Evolutionary conservation across 1,284 basidiomycete species (phyloP), one percentile per base, ranked within the genome.

Genomic region (Austroboletus olivaceoglutinosus): DNA sequence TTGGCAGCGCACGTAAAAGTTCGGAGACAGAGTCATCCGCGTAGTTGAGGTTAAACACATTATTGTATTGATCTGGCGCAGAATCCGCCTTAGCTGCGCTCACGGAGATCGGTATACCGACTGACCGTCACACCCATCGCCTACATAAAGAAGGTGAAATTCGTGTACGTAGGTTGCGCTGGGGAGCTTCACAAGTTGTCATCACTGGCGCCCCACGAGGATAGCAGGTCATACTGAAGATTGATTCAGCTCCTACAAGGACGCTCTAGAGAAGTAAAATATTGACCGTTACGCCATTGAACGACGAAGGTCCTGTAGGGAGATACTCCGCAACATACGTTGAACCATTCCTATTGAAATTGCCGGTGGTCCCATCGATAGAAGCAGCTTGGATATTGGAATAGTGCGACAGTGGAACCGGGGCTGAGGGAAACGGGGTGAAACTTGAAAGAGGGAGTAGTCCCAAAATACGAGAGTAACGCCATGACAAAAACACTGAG

Each of bases 71-170:
- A 11, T 27, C 27, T 27, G 27, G 27, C 12, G 4, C 27, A 5
- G 8, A 27, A 11, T 27, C 12, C 27, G 4, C 10, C 10, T 27
- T 27, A 27, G 27, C 27, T 27, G 27, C 27, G 27, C 10, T 27
- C 12, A 25, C 27, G 8, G 10, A 27, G 10, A 27, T n/a, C 10
- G 12, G 12, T 11, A 11, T 27, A 27, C 27, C 10, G 57, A 7
- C 67, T 45, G 22, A 63, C 69, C 53, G 16, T 65, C 58, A 16
- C 39, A 7, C 23, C 63, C 68, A 43, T 77, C 76, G 9, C 73
- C 74, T 6, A 71, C 60, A 50, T 75, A 76, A n/a, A 77, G 46
- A 30, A 76, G 58, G 48, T 77, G 76, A 27, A 76, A 54, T 52
- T 76, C 70, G 48, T 75, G 75, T 5, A 67, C 64, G 45, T 60